Percentiles rank a stretch among this genome's conserved stretches.
phyloP scores from a whole-genome alignment of 164 flowering plant genomes.

The Umbellularia californica region DNA sequence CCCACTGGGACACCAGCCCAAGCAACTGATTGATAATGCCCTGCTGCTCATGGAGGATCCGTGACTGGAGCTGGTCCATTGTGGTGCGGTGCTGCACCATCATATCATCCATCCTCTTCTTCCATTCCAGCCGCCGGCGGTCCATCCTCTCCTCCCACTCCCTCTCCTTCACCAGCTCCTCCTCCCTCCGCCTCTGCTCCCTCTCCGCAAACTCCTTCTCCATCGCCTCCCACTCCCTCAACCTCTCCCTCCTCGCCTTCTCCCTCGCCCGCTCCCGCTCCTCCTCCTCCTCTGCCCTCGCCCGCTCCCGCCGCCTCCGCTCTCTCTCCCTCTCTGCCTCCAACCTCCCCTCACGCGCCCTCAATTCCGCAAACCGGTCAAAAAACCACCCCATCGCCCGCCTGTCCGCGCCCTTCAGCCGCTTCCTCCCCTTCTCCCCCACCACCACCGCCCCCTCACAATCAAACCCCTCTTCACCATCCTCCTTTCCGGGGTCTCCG shows the following conservation, averaged over 20 bases:
- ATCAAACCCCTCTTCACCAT: constrained; percentile 47
- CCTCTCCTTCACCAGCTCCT: constrained; percentile 47
- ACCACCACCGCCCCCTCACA: constrained; percentile 43
- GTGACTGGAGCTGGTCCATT: constrained; percentile 73
- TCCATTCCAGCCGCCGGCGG: constrained; percentile 70
- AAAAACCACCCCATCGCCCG: constrained; percentile 42
- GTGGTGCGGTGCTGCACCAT: constrained; percentile 61
- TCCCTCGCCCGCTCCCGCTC: constrained; percentile 47
- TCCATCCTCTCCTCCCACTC: constrained; percentile 85
- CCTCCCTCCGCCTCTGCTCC: constrained; percentile 62
- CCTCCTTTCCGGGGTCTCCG: constrained; percentile 33
- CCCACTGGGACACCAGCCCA: constrained; percentile 79
- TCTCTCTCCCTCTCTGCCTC: constrained; percentile 61
- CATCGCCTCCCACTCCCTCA: constrained; percentile 56
- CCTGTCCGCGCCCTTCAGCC: constrained; percentile 42
- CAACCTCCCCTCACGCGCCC: constrained; percentile 56
- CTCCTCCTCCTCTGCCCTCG: constrained; percentile 50
- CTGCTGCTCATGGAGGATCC: constrained; percentile 83
- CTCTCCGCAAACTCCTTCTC: constrained; percentile 60
- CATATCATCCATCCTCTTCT: constrained; percentile 71
- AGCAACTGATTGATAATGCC: constrained; percentile 63
- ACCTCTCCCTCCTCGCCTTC: constrained; percentile 46
- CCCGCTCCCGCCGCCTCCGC: constrained; percentile 47
- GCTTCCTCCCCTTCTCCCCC: constrained; percentile 55
- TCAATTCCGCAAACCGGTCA: constrained; percentile 54